Conservation (phyloP, 2,329 filamentous ascomycete species). For the Volutella citrinella region DNA sequence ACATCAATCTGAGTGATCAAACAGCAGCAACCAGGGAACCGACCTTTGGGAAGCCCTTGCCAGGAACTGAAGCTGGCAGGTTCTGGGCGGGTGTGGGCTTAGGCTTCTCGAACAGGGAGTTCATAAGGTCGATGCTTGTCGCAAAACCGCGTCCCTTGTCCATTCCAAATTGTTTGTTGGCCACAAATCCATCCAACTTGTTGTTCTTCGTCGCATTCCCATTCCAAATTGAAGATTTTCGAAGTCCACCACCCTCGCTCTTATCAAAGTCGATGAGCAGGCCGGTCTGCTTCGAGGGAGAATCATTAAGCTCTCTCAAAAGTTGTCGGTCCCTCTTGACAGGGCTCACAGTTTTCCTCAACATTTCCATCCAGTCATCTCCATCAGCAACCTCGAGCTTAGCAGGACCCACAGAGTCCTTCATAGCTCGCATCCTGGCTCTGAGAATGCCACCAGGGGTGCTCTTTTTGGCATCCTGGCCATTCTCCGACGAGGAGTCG, state of each 20-base stretch:
- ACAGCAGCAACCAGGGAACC: slow-evolving; percentile 53
- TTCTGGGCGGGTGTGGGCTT: slow-evolving; percentile 58
- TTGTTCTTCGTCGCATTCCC: slow-evolving; percentile 29
- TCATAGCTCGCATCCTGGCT: slow-evolving; percentile 62
- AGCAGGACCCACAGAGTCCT: slow-evolving; percentile 55
- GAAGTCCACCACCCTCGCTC: slow-evolving; percentile 49
- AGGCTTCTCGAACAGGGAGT: slow-evolving; percentile 80
- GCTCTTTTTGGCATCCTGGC: slow-evolving; percentile 40
- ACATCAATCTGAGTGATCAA: slow-evolving; percentile 23
- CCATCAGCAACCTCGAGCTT: slow-evolving; percentile 63
- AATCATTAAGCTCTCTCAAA: slow-evolving; percentile 57
- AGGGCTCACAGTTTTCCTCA: slow-evolving; percentile 91
- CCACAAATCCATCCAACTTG: slow-evolving; percentile 25
- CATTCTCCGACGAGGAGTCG: slow-evolving; percentile 53
- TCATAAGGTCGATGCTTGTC: slow-evolving; percentile 94
- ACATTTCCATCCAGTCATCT: slow-evolving; percentile 90
- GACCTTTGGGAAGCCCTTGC: slow-evolving; percentile 82
- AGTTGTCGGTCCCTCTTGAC: slow-evolving; percentile 86
- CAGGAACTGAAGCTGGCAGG: slow-evolving; percentile 47
- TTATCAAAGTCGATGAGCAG: slow-evolving; percentile 26
- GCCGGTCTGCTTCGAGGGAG: slow-evolving; percentile 34
- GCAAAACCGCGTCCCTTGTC: slow-evolving; percentile 66
- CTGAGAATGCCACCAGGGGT: slow-evolving; percentile 61
- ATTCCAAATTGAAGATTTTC: slow-evolving; percentile 35
- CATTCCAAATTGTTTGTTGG: slow-evolving; percentile 30